phyloP scores from a whole-genome alignment of 768 basidiomycete genomes.

The Artomyces pyxidatus region DNA sequence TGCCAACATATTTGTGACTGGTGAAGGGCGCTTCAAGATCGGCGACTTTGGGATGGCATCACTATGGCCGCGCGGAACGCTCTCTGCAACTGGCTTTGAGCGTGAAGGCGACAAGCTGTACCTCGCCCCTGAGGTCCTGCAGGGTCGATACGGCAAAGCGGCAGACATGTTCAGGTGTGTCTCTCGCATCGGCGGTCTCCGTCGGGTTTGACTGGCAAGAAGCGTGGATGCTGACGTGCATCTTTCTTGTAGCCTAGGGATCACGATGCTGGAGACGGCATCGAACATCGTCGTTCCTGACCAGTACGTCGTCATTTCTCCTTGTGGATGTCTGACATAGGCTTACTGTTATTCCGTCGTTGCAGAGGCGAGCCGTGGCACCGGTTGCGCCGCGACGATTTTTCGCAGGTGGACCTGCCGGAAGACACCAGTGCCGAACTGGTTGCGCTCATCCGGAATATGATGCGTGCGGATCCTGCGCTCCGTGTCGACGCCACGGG shows the following conservation, averaged over 20 bases:
- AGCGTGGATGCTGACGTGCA: conserved; percentile 6
- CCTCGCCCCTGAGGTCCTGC: conserved; percentile 91
- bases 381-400: conserved; percentile 83
- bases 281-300: conserved; percentile 96
- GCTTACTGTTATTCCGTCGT: conserved; percentile 4
- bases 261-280: conserved; percentile 92
- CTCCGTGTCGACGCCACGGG: conserved; percentile 47
- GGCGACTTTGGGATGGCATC: conserved; percentile 99
- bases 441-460: conserved; percentile 55
- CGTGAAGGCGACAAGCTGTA: conserved; percentile 97
- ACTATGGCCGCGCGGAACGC: conserved; percentile 63
- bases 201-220: not conserved
- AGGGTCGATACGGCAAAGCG: conserved; percentile 85
- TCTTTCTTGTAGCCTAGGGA: conserved; percentile 64
- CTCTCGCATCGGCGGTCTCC: not conserved
- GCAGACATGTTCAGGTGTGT: conserved; percentile 92
- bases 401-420: conserved; percentile 67
- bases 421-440: conserved; percentile 53
- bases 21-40: conserved; percentile 85
- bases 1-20: conserved; percentile 89
- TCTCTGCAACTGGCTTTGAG: conserved; percentile 53
- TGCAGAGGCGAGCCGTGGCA: conserved; percentile 91
- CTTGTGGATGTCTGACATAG: conserved; percentile 11
- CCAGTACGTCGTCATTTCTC: conserved; percentile 56
- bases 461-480: conserved; percentile 70